These are phyloP conservation scores for Phytophthora idaei DNA, from an alignment of 352 stramenopile species.

Conservation along the genomic window DNA sequence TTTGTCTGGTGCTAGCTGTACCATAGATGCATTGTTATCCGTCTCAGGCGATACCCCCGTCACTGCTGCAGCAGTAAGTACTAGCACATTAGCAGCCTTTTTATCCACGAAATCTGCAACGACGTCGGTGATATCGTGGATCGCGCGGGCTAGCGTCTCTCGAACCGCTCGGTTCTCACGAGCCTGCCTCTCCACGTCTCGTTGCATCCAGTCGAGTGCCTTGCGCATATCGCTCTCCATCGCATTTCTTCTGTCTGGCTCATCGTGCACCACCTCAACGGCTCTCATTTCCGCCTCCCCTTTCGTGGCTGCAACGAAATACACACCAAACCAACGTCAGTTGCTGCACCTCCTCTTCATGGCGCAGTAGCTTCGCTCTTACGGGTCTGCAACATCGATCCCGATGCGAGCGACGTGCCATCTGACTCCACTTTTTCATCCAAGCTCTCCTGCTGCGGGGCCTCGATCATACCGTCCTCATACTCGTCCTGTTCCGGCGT, in stretches of 20 bases:
- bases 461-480: background rate
- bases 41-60: slow-evolving; percentile 24
- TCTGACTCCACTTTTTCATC: slow-evolving; percentile 9
- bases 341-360: background rate
- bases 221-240: slow-evolving; percentile 34
- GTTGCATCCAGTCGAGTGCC: slow-evolving; percentile 53
- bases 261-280: slow-evolving; percentile 1
- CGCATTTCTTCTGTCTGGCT: background rate
- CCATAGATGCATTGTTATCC: slow-evolving; percentile 24
- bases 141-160: slow-evolving; percentile 29
- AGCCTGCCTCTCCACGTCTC: slow-evolving; percentile 43
- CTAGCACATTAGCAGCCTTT: slow-evolving; percentile 10
- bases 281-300: background rate
- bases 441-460: slow-evolving; percentile 8
- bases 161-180: slow-evolving; percentile 37
- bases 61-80: slow-evolving; percentile 16
- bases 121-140: slow-evolving; percentile 37
- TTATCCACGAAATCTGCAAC: slow-evolving; percentile 30
- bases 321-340: slow-evolving; percentile 9
- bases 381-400: slow-evolving; percentile 24
- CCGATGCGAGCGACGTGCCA: slow-evolving; percentile 23
- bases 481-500: slow-evolving; percentile 3
- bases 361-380: slow-evolving; percentile 1
- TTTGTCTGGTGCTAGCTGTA: slow-evolving; percentile 23
- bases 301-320: slow-evolving; percentile 6